These are phyloP conservation scores for Aspergillus transmontanensis DNA, from an alignment of 2,329 filamentous ascomycete genomes.

Conservation along the genomic window DNA sequence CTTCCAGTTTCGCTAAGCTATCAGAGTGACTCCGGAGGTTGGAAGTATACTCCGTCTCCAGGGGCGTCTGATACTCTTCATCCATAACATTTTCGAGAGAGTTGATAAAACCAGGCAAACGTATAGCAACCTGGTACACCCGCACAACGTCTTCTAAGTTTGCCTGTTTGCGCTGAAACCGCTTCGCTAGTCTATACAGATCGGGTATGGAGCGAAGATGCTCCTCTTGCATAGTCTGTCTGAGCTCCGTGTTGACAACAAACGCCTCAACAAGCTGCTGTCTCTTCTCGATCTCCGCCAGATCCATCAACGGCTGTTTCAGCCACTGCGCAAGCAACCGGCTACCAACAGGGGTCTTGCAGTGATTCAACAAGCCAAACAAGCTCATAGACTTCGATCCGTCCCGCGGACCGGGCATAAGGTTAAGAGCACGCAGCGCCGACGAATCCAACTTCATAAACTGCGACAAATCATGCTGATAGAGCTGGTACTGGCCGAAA, in stretches of 20 bases:
- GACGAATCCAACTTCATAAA: slow-evolving; percentile 99
- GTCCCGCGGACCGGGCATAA: slow-evolving; percentile 94
- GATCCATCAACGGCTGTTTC: slow-evolving; percentile 94
- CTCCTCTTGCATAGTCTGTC: slow-evolving; percentile 96
- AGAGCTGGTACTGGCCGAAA: slow-evolving; percentile 95
- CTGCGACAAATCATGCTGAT: slow-evolving; percentile 93
- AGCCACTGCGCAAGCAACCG: slow-evolving; percentile 91
- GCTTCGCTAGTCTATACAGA: slow-evolving; percentile 88
- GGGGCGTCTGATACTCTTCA: slow-evolving; percentile 82
- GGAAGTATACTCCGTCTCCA: slow-evolving; percentile 83
- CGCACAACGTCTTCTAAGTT: slow-evolving; percentile 94
- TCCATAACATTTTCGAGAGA: slow-evolving; percentile 95
- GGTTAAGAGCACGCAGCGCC: slow-evolving; percentile 87
- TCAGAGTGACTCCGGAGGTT: slow-evolving; percentile 77
- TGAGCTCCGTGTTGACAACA: slow-evolving; percentile 84
- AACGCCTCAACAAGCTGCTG: slow-evolving; percentile 96
- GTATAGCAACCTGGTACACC: slow-evolving; percentile 91
- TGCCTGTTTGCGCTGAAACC: slow-evolving; percentile 88
- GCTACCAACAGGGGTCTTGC: slow-evolving; percentile 93
- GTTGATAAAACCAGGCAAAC: slow-evolving; percentile 84
- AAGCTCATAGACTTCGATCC: slow-evolving; percentile 98
- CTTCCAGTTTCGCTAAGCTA: slow-evolving; percentile 81
- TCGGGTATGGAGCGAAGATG: slow-evolving; percentile 92
- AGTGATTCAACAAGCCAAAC: slow-evolving; percentile 92
- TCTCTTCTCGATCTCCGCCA: slow-evolving; percentile 82